Percentiles rank a stretch among this genome's conserved stretches.
Evolutionary conservation across 306 rosid species (phyloP).

Genomic region (Citrullus colocynthis): DNA sequence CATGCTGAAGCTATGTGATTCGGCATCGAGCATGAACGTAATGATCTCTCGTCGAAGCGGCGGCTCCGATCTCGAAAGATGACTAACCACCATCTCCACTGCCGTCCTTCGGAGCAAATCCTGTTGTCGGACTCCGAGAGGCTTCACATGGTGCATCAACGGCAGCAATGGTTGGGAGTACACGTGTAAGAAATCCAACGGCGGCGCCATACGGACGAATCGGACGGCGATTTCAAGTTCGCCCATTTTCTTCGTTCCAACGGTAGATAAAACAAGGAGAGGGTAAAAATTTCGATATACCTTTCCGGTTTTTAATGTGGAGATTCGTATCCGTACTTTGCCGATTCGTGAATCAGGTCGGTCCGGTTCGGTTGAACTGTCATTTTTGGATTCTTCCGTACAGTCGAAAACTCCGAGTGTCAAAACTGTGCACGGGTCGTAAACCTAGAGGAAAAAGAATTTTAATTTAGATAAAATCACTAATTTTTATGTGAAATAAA

Average conservation of each 20-base stretch:
- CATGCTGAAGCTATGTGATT: conserved; percentile 59
- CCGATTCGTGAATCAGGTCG: conserved; percentile 53
- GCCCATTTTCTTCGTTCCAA: conserved; percentile 61
- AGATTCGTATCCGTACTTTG: conserved; percentile 52
- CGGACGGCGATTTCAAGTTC: conserved; percentile 68
- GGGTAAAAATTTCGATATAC: conserved; percentile 59
- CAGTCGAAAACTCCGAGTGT: conserved; percentile 67
- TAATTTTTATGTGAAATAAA: too few relatives aligned
- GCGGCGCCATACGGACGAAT: conserved; percentile 33
- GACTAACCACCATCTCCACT: conserved; percentile 45
- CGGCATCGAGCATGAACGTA: conserved; percentile 60
- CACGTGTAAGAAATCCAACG: conserved; percentile 57
- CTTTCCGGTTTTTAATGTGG: conserved; percentile 47
- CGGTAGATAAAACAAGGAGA: conserved; percentile 27
- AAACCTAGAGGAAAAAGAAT: conserved; percentile 18
- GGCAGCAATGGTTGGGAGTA: conserved; percentile 66
- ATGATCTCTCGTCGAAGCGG: conserved; percentile 54
- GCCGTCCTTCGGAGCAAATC: conserved; percentile 49
- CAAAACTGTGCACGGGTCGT: conserved; percentile 73
- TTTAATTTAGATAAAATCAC: background rate
- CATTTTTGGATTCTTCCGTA: conserved; percentile 15
- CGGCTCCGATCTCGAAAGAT: conserved; percentile 65
- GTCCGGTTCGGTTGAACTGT: conserved; percentile 10
- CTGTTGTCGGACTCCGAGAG: conserved; percentile 59
- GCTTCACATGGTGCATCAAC: conserved; percentile 71